Evolutionary conservation across 352 stramenopile genomes (phyloP).

Genomic region (Phytophthora cryptogea): DNA sequence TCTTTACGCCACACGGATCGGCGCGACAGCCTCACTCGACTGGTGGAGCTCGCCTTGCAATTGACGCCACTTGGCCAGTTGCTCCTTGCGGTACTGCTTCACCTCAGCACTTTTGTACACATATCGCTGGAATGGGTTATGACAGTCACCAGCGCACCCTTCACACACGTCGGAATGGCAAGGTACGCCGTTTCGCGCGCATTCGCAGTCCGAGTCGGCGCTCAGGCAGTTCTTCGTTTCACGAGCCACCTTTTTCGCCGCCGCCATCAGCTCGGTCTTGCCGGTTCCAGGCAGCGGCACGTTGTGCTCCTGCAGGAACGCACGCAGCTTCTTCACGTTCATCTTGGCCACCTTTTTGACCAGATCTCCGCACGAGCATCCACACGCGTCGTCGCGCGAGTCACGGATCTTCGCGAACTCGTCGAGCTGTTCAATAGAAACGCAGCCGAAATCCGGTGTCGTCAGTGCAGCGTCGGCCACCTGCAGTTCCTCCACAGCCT

Average conservation of each 20-base stretch:
- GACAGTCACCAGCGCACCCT: constrained; percentile 73
- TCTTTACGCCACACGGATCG: constrained; percentile 42
- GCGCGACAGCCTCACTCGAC: constrained; percentile 18
- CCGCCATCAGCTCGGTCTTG: constrained; percentile 73
- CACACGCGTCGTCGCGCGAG: constrained; percentile 73
- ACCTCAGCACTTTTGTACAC: constrained; percentile 77
- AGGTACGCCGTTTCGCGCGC: constrained; percentile 67
- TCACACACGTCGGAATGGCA: constrained; percentile 80
- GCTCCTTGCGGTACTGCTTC: constrained; percentile 70
- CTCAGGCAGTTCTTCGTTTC: constrained; percentile 81
- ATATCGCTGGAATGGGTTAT: constrained; percentile 74
- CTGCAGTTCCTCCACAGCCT: constrained; percentile 21
- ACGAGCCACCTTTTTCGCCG: constrained; percentile 62
- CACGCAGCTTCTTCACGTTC: constrained; percentile 80
- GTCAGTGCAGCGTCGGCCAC: constrained; percentile 32
- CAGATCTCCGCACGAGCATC: constrained; percentile 82
- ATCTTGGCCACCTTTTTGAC: constrained; percentile 87
- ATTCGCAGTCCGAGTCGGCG: constrained; percentile 67
- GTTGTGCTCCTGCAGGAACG: constrained; percentile 64
- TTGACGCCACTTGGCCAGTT: constrained; percentile 64
- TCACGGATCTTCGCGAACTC: constrained; percentile 84
- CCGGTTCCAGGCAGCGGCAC: constrained; percentile 47
- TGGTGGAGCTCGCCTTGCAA: constrained; percentile 24
- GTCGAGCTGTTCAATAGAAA: constrained; percentile 83
- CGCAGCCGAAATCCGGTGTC: constrained; percentile 70